These are phyloP conservation scores for Populus deltoides DNA, from an alignment of 345 rosid species.

Conservation along the genomic window DNA sequence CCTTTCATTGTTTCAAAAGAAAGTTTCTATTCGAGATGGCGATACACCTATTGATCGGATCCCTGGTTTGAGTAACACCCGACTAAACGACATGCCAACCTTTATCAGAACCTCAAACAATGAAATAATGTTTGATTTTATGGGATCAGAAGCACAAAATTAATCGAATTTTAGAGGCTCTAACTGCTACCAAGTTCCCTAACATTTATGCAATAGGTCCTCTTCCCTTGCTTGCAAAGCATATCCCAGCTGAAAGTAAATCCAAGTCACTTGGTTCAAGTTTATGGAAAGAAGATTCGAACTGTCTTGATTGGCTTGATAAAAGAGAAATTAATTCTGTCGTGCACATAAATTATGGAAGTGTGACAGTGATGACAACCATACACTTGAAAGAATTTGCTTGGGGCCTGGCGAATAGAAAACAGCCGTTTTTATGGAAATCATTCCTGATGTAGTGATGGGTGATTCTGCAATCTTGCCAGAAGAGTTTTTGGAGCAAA, in stretches of 20 bases:
- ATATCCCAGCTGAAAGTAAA: constrained; percentile 2
- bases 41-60: constrained; percentile 39
- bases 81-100: constrained; percentile 40
- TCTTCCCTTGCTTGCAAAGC: constrained; percentile 29
- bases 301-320: constrained; percentile 32
- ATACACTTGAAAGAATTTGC: constrained; percentile 36
- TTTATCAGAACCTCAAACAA: constrained; percentile 30
- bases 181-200: constrained; percentile 20
- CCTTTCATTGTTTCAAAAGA: constrained; percentile 26
- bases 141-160: constrained; percentile 16
- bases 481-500: constrained; percentile 20
- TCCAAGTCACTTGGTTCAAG: constrained; percentile 20
- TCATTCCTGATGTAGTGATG: constrained; percentile 26
- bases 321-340: constrained; percentile 20
- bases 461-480: constrained; percentile 27
- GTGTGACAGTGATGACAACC: constrained; percentile 23
- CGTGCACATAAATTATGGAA: constrained; percentile 34
- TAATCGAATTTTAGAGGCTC: constrained; percentile 26
- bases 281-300: constrained; percentile 32
- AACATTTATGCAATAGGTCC: constrained; percentile 35
- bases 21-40: constrained; percentile 23
- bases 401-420: constrained; percentile 37
- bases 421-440: constrained; percentile 34
- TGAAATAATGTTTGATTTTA: constrained; percentile 28
- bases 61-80: constrained; percentile 33